Evolutionary conservation across 2,329 filamentous ascomycete species (phyloP), one percentile per base, ranked within the genome.

Genomic region (Colletotrichum navitas): DNA sequence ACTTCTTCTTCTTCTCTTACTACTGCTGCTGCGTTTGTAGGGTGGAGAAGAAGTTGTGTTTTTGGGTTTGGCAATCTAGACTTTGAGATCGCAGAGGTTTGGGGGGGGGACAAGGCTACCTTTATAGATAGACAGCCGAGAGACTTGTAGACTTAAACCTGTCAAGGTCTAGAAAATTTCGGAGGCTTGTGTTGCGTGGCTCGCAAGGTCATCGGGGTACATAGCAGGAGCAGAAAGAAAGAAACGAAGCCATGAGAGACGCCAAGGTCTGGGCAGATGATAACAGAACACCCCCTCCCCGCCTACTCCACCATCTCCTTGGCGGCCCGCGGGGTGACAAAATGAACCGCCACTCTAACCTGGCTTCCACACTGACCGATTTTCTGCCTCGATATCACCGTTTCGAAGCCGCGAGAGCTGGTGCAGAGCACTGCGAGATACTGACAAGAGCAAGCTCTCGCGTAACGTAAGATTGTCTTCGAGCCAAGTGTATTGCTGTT

Each of bases 241-340:
- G 45, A 36, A 41, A 47, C 68, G 68, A 69, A 59, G 49, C 47
- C 45, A 34, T 36, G 43, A 41, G 29, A 59, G 65, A 55, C 65
- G 69, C 69, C 69, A 72, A 72, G 69, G 54, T 60, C 66, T 68
- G 59, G 69, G 59, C 66, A 55, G 8, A 72, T 72, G 69, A 72
- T 72, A 72, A 68, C 59, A 69, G 60, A 45, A 69, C 65, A 18
- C 69, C 65, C 69, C 36, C n/a, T 34, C 29, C 6, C 54, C 21
- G 6, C 54, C 26, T 52, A 14, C 26, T 32, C 49, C 49, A 45
- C 8, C 21, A 11, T 10, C 5, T 52, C 26, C 49, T 52, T 29
- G 49, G 49, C 49, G 49, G 26, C 49, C 49, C 14, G 26, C 49
- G 49, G 24, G 26, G 26, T 52, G 49, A 52, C 26, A 52, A 21